A percentile compares a stretch with the other conserved stretches of the same genome.
These are phyloP conservation scores for Clonostachys rhizophaga DNA, from an alignment of 2,329 filamentous ascomycete genomes.

Conservation along the genomic window DNA sequence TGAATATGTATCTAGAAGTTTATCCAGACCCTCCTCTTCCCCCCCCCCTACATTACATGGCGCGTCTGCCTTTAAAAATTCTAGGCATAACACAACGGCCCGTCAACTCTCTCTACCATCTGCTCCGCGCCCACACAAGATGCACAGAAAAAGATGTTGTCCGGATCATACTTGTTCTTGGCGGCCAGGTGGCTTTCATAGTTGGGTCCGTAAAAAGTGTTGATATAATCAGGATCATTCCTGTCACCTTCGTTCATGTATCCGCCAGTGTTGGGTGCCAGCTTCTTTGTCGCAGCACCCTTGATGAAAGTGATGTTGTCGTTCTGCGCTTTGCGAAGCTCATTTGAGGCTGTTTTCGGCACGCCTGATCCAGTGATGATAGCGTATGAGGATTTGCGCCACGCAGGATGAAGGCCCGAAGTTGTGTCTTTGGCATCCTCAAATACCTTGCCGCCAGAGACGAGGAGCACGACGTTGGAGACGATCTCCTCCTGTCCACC, in stretches of 20 bases:
- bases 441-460: conserved; percentile 20
- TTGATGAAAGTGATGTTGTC: conserved; percentile 20
- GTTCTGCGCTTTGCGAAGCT: conserved; percentile 8
- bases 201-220: conserved; percentile 26
- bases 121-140: conserved; percentile 29
- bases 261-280: conserved; percentile 30
- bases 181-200: conserved; percentile 18
- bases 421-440: conserved; percentile 12
- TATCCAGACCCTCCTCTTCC: too few relatives aligned
- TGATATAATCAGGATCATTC: conserved; percentile 20
- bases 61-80: too few relatives aligned
- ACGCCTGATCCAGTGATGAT: conserved; percentile 10
- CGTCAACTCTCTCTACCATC: conserved; percentile 14
- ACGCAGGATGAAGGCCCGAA: conserved; percentile 19
- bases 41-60: too few relatives aligned
- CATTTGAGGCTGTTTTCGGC: conserved; percentile 7
- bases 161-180: conserved; percentile 26
- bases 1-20: too few relatives aligned
- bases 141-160: conserved; percentile 25
- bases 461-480: conserved; percentile 15
- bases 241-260: conserved; percentile 37
- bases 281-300: conserved; percentile 18
- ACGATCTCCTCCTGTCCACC: conserved; percentile 12
- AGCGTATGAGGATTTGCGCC: conserved; percentile 13
- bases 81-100: conserved; percentile 7